Percentiles rank a stretch among this genome's conserved stretches.
Evolutionary conservation across 2,329 filamentous ascomycete genomes (phyloP).

Genomic region (Onygena corvina): DNA sequence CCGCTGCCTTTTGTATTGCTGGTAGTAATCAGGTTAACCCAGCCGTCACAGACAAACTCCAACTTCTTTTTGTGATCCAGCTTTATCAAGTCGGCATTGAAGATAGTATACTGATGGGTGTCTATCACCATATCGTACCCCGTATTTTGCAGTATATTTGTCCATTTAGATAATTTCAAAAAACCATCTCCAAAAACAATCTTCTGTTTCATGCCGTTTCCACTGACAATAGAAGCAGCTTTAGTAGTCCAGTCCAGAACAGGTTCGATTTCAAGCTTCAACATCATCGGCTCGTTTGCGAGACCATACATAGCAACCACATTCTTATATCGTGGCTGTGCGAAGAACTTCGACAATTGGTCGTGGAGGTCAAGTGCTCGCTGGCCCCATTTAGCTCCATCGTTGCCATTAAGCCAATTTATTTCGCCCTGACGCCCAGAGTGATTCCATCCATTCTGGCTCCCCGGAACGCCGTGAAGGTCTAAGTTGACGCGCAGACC

Average conservation of each 20-base stretch:
- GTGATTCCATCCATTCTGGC: conserved; percentile 97
- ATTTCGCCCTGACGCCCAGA: conserved; percentile 72
- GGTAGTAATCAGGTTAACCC: conserved; percentile 64
- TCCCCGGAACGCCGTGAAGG: conserved; percentile 79
- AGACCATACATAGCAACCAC: conserved; percentile 87
- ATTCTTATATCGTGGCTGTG: conserved; percentile 84
- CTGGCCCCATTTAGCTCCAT: conserved; percentile 65
- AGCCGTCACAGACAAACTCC: conserved; percentile 66
- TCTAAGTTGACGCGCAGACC: conserved; percentile 88
- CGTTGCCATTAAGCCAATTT: conserved; percentile 79
- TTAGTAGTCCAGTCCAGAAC: conserved; percentile 71
- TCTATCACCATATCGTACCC: conserved; percentile 67
- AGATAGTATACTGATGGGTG: conserved; percentile 97
- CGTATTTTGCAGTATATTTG: conserved; percentile 62
- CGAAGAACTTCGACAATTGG: conserved; percentile 79
- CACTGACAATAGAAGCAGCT: conserved; percentile 59
- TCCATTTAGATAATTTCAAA: conserved; percentile 81
- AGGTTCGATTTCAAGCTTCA: conserved; percentile 48
- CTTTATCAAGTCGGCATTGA: conserved; percentile 77
- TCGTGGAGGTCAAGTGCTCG: conserved; percentile 79
- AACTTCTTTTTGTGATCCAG: conserved; percentile 74
- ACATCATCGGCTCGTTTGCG: conserved; percentile 88
- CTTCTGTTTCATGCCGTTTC: conserved; percentile 59
- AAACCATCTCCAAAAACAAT: conserved; percentile 93
- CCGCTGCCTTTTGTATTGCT: conserved; percentile 64